phyloP scores from a whole-genome alignment of 352 stramenopile genomes.

The Pythium vanterpoolii region DNA sequence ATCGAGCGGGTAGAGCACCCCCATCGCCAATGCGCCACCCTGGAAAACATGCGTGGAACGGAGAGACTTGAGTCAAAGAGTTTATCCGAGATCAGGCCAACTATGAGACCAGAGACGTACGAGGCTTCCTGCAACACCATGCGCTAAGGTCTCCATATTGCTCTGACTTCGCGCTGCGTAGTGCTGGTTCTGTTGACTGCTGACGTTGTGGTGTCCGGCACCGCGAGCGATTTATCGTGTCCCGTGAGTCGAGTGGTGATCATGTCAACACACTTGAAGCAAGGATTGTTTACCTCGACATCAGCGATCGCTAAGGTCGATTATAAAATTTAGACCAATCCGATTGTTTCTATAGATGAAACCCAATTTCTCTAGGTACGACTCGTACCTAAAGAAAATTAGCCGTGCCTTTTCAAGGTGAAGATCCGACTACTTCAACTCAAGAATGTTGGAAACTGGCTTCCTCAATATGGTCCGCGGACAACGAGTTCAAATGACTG shows the following conservation, averaged over 20 bases:
- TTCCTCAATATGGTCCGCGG: too few species aligned
- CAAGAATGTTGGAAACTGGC: too few species aligned
- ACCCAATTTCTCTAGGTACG: slow-evolving; percentile 6
- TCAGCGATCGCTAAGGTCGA: neutral
- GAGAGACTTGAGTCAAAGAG: neutral
- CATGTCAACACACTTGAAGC: slow-evolving; percentile 13
- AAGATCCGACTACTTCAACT: too few species aligned
- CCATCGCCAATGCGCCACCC: slow-evolving; percentile 75
- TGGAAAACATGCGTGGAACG: slow-evolving; percentile 7
- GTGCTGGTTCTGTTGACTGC: slow-evolving; percentile 7
- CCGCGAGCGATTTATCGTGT: neutral
- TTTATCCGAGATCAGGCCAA: neutral
- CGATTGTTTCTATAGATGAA: neutral
- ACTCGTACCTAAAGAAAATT: too few species aligned
- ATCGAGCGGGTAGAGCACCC: slow-evolving; percentile 79
- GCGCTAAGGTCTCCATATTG: slow-evolving; percentile 61
- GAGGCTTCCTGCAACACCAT: slow-evolving; percentile 59
- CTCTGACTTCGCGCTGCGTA: neutral
- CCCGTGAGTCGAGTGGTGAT: neutral
- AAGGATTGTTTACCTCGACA: slow-evolving; percentile 15
- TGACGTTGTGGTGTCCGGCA: slow-evolving; percentile 2
- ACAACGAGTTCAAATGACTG: too few species aligned
- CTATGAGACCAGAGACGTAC: slow-evolving; percentile 25
- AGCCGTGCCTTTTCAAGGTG: too few species aligned
- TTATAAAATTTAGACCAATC: neutral